Evolutionary conservation across 2,329 filamentous ascomycete species (phyloP).

Genomic region (Hirsutella rhossiliensis): DNA sequence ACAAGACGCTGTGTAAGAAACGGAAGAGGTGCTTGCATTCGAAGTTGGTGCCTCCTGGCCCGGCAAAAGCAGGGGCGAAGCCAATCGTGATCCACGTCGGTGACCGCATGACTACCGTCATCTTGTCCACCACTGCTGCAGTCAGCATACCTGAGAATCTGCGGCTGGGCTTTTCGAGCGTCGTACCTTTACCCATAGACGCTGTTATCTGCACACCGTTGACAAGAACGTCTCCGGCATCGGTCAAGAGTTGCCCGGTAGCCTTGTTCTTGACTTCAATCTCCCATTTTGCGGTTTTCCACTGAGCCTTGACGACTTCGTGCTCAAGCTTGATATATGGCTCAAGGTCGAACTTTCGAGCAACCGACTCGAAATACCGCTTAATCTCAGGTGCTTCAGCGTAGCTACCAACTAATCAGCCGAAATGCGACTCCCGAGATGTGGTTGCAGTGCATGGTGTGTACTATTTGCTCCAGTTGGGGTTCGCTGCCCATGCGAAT

Average conservation of each 20-base stretch:
- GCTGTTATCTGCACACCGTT: background rate
- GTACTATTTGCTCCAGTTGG: background rate
- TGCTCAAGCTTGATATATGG: background rate
- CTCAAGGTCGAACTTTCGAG: background rate
- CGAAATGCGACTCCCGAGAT: background rate
- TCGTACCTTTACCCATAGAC: background rate
- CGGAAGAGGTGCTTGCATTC: conserved; percentile 16
- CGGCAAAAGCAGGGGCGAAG: conserved; percentile 21
- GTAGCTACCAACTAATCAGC: background rate
- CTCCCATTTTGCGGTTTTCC: background rate
- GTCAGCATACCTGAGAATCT: too few species aligned
- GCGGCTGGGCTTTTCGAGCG: background rate
- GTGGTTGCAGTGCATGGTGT: background rate
- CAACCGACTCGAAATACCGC: background rate
- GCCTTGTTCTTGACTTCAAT: background rate
- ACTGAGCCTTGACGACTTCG: background rate
- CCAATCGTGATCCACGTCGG: conserved; percentile 1
- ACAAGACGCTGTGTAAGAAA: background rate
- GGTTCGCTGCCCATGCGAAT: background rate
- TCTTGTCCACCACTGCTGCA: background rate
- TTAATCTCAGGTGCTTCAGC: background rate
- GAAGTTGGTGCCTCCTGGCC: conserved; percentile 33
- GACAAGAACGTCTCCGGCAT: background rate
- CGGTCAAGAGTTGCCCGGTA: background rate
- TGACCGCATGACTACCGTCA: background rate